phyloP scores from a whole-genome alignment of 2,329 filamentous ascomycete species.

The Diaporthe amygdali region DNA sequence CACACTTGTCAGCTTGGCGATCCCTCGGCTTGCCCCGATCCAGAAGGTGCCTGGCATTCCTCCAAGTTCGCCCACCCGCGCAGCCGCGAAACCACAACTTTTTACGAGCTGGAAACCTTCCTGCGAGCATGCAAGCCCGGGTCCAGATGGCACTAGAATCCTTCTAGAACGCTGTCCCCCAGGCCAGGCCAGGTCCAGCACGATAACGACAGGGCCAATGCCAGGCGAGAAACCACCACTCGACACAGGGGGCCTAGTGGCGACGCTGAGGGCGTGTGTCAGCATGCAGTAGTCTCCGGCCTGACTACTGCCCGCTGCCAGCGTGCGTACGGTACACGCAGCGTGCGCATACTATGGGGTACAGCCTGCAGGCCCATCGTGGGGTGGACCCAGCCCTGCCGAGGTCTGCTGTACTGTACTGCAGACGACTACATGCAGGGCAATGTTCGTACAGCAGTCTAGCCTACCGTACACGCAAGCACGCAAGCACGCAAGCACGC shows the following conservation, averaged over 20 bases:
- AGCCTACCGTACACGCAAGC: neutral
- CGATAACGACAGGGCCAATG: conserved; percentile 5
- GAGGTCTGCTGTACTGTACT: neutral
- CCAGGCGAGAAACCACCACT: neutral
- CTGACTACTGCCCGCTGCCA: neutral
- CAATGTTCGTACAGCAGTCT: neutral
- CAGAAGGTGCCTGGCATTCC: neutral
- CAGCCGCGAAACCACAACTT: neutral
- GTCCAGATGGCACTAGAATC: conserved; percentile 10
- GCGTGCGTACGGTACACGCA: neutral
- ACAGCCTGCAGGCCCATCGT: neutral
- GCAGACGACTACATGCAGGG: too few relatives aligned
- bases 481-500: neutral
- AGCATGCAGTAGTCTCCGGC: neutral
- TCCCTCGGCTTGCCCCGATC: conserved; percentile 11
- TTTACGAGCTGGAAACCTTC: conserved; percentile 4
- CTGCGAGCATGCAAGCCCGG: neutral
- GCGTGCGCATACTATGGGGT: too few relatives aligned
- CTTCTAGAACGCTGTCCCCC: conserved; percentile 15
- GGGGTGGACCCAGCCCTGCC: neutral
- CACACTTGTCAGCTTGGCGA: conserved; percentile 11
- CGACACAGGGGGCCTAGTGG: neutral
- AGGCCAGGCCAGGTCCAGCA: neutral
- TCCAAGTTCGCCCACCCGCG: neutral
- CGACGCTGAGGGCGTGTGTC: neutral